These are phyloP conservation scores for Calycina marina DNA, from an alignment of 2,329 filamentous ascomycete genomes.

Conservation along the genomic window DNA sequence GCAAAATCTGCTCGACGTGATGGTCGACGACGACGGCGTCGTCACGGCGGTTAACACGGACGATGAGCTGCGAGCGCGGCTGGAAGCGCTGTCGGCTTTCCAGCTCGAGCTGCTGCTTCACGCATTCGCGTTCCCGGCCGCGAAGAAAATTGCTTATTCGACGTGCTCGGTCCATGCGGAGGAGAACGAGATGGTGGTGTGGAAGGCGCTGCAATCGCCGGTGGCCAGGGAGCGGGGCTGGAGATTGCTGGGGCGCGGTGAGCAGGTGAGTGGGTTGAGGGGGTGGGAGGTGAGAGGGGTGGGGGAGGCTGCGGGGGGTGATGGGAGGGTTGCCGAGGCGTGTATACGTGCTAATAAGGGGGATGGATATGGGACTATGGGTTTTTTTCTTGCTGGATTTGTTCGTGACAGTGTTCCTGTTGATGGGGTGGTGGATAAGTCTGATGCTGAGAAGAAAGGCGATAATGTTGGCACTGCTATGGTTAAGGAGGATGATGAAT, in stretches of 20 bases:
- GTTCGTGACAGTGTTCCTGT: conserved; percentile 30
- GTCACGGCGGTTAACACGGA: conserved; percentile 36
- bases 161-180: conserved; percentile 80
- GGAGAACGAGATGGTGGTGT: conserved; percentile 81
- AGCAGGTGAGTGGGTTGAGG: conserved; percentile 64
- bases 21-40: conserved; percentile 42
- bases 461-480: neutral
- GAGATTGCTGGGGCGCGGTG: conserved; percentile 55
- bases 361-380: conserved; percentile 75
- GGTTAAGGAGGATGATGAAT: neutral
- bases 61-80: conserved; percentile 44
- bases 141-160: conserved; percentile 71
- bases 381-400: conserved; percentile 90
- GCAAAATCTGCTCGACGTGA: conserved; percentile 15
- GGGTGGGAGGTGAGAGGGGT: conserved; percentile 56
- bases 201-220: conserved; percentile 52
- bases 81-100: conserved; percentile 63
- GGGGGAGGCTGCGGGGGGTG: conserved; percentile 31
- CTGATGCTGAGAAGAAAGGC: neutral
- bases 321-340: conserved; percentile 46
- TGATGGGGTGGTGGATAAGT: neutral
- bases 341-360: conserved; percentile 74
- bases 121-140: conserved; percentile 67
- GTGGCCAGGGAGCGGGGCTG: conserved; percentile 56
- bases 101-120: conserved; percentile 73